Evolutionary conservation across 345 rosid species (phyloP).

Genomic region (Balakata baccata): DNA sequence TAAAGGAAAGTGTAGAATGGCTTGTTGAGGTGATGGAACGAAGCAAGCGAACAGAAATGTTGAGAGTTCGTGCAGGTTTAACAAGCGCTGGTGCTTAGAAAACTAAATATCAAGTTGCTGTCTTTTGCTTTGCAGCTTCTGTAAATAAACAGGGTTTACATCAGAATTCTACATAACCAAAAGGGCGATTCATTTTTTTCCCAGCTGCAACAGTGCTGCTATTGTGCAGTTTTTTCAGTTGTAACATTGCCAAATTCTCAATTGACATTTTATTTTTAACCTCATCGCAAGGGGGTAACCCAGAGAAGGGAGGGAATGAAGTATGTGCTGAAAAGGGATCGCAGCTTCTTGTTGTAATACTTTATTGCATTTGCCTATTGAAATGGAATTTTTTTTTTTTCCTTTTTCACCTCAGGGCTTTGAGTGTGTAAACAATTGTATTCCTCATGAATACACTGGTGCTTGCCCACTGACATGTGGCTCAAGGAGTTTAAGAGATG

Average conservation of each 20-base stretch:
- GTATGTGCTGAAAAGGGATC: background rate
- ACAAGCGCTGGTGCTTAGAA: constrained; percentile 37
- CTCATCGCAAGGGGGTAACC: background rate
- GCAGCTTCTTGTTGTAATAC: constrained; percentile 1
- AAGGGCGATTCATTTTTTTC: constrained; percentile 6
- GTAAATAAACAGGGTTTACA: constrained; percentile 46
- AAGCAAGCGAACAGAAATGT: constrained; percentile 90
- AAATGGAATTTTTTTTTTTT: background rate
- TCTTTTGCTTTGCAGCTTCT: constrained; percentile 33
- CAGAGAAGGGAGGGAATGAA: background rate
- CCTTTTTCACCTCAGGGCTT: background rate
- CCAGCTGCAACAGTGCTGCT: background rate
- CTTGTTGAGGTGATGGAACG: constrained; percentile 88
- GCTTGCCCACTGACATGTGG: too few species aligned
- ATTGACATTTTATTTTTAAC: background rate
- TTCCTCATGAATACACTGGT: too few species aligned
- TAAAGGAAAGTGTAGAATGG: constrained; percentile 87
- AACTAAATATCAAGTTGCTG: background rate
- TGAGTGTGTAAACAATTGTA: too few species aligned
- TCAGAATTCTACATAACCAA: constrained; percentile 21
- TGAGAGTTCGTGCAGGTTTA: constrained; percentile 68
- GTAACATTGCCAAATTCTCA: background rate
- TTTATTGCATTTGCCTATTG: background rate
- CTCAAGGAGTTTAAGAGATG: background rate
- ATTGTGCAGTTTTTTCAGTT: background rate